A percentile compares a stretch with the other conserved stretches of the same genome.
Conservation (phyloP, 1,284 basidiomycete genomes). For the Thecaphora thlaspeos region DNA sequence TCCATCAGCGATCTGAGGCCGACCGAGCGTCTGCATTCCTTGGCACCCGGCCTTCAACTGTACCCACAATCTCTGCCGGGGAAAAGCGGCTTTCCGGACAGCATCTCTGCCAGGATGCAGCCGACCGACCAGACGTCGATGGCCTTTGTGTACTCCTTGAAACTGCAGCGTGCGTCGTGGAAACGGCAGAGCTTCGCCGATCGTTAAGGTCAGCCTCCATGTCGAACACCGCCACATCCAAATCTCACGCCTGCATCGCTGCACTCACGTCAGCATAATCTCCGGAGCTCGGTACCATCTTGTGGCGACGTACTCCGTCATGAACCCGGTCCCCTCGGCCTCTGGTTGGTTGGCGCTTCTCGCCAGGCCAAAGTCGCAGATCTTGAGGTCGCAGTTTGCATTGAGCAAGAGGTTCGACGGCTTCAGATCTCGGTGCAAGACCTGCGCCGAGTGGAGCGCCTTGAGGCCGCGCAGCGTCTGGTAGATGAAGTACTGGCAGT, state of each 20-base stretch:
- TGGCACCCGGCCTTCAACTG: no score
- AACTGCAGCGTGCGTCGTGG: conserved; percentile 5
- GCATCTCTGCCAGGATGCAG: conserved; percentile 92
- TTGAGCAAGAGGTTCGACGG: conserved; percentile 54
- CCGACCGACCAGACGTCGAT: conserved; percentile 78
- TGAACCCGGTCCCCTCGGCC: conserved; percentile 53
- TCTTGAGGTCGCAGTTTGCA: conserved; percentile 56
- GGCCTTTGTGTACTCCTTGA: conserved; percentile 58
- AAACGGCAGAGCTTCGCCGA: not conserved
- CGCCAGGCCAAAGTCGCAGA: conserved; percentile 58
- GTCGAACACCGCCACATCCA: no score
- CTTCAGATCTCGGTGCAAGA: conserved; percentile 55
- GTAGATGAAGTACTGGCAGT: conserved; percentile 93
- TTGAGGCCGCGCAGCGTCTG: conserved; percentile 62
- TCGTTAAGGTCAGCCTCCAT: no score
- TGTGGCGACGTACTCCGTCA: conserved; percentile 59
- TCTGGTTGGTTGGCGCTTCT: conserved; percentile 55
- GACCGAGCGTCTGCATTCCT: no score
- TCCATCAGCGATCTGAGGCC: no score
- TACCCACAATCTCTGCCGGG: conserved; percentile 66
- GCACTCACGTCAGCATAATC: conserved; percentile 51
- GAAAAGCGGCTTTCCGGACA: conserved; percentile 84
- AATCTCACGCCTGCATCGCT: no score
- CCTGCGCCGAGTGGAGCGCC: conserved; percentile 56
- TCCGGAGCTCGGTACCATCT: conserved; percentile 57